Evolutionary conservation across 805 yeast genomes (phyloP).

Genomic region (Metschnikowia cerradonensis): DNA sequence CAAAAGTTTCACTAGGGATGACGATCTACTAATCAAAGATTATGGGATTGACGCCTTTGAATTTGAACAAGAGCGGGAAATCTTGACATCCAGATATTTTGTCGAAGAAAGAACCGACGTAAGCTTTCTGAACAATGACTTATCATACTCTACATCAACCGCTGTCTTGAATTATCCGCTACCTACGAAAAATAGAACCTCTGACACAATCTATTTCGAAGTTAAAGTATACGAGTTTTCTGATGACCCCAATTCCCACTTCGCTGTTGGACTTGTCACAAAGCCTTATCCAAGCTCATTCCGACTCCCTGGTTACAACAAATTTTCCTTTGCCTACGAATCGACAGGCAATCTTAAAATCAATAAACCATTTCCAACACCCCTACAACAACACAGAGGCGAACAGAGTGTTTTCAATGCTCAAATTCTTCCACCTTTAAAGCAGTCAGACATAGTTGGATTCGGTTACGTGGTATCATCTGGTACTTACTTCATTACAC

Average conservation of each 20-base stretch:
- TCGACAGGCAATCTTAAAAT: slow-evolving; percentile 67
- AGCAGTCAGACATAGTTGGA: slow-evolving; percentile 53
- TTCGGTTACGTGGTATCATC: slow-evolving; percentile 46
- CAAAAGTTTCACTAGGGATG: slow-evolving; percentile 27
- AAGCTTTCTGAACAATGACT: slow-evolving; percentile 32
- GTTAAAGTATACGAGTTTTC: slow-evolving; percentile 35
- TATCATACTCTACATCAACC: slow-evolving; percentile 38
- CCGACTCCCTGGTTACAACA: slow-evolving; percentile 69
- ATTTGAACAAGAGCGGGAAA: slow-evolving; percentile 34
- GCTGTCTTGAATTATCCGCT: slow-evolving; percentile 37
- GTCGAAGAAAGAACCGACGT: slow-evolving; percentile 41
- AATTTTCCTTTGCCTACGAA: slow-evolving; percentile 69
- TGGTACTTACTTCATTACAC: slow-evolving; percentile 51
- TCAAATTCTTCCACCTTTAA: slow-evolving; percentile 46
- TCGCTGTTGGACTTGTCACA: slow-evolving; percentile 65
- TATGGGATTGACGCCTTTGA: slow-evolving; percentile 39
- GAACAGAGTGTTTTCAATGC: slow-evolving; percentile 42
- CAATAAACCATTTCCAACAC: slow-evolving; percentile 56
- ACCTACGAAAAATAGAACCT: slow-evolving; percentile 34
- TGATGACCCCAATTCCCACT: slow-evolving; percentile 40
- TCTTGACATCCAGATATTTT: slow-evolving; percentile 29
- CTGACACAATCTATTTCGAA: slow-evolving; percentile 60
- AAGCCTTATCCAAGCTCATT: slow-evolving; percentile 68
- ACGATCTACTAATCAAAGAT: slow-evolving; percentile 30
- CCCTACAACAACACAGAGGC: slow-evolving; percentile 40